phyloP scores from a whole-genome alignment of 2,329 filamentous ascomycete genomes.

The Phialophora macrospora region DNA sequence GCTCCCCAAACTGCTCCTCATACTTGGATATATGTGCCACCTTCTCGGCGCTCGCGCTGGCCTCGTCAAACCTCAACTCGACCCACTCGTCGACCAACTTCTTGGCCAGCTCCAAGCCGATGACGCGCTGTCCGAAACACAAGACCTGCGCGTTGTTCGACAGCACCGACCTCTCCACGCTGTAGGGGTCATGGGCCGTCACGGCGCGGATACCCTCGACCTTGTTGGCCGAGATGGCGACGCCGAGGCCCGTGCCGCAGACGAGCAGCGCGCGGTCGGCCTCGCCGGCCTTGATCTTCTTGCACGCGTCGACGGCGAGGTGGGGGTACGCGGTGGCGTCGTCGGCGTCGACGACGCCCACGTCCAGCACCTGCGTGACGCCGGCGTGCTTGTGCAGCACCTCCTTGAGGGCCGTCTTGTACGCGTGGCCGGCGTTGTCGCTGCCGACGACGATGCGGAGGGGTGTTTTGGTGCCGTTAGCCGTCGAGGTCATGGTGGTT shows the following conservation, averaged over 20 bases:
- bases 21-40: constrained; percentile 56
- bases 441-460: constrained; percentile 67
- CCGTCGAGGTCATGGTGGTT: constrained; percentile 15
- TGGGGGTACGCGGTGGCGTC: constrained; percentile 85
- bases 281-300: constrained; percentile 54
- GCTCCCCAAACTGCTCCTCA: constrained; percentile 46
- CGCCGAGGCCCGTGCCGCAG: constrained; percentile 84
- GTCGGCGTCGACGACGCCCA: constrained; percentile 67
- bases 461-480: constrained; percentile 39
- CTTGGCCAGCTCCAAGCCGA: constrained; percentile 79
- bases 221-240: constrained; percentile 89
- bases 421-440: constrained; percentile 74
- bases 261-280: constrained; percentile 80
- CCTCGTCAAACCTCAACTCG: constrained; percentile 77
- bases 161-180: constrained; percentile 76
- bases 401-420: constrained; percentile 77
- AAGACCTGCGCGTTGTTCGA: constrained; percentile 88
- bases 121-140: constrained; percentile 82
- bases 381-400: constrained; percentile 71
- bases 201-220: constrained; percentile 83
- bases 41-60: constrained; percentile 67
- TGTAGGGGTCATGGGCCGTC: constrained; percentile 85
- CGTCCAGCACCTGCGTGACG: constrained; percentile 72
- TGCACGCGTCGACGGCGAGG: constrained; percentile 73
- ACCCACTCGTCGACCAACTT: constrained; percentile 81